A percentile compares a stretch with the other conserved stretches of the same genome.
phyloP scores from a whole-genome alignment of 176 grass and related monocot species.

The Rhynchospora tenuis region DNA sequence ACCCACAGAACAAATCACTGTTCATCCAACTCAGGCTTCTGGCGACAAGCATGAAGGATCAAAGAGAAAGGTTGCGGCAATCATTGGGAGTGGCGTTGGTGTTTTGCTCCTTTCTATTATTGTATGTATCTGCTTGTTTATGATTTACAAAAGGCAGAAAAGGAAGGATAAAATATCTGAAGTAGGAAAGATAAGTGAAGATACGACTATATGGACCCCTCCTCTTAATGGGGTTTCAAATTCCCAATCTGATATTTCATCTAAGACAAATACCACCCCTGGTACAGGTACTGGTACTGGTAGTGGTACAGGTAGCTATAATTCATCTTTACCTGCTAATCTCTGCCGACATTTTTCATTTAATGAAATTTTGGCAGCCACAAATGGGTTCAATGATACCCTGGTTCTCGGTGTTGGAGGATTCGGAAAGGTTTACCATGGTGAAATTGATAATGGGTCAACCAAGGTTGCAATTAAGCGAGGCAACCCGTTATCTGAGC shows the following conservation, averaged over 20 bases:
- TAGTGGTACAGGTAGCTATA: constrained; percentile 17
- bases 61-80: background rate
- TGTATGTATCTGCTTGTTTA: constrained; percentile 3
- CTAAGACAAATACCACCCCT: background rate
- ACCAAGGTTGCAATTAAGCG: constrained; percentile 45
- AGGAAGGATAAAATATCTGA: constrained; percentile 24
- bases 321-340: constrained; percentile 27
- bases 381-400: constrained; percentile 33
- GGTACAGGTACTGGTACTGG: background rate
- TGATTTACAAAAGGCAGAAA: constrained; percentile 19
- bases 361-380: constrained; percentile 26
- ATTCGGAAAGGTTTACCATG: constrained; percentile 40
- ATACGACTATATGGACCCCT: constrained; percentile 3
- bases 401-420: constrained; percentile 36
- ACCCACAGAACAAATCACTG: background rate
- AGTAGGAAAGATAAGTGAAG: constrained; percentile 24
- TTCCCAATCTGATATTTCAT: background rate
- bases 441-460: constrained; percentile 24
- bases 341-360: constrained; percentile 39
- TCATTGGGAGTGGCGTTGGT: constrained; percentile 17
- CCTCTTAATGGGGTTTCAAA: constrained; percentile 10
- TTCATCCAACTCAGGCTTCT: background rate
- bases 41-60: background rate
- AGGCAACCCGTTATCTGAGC: constrained; percentile 24
- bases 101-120: constrained; percentile 1